Evolutionary conservation across 1,139 yeast species (phyloP).

Genomic region (Nadsonia starkeyi-henricii): DNA sequence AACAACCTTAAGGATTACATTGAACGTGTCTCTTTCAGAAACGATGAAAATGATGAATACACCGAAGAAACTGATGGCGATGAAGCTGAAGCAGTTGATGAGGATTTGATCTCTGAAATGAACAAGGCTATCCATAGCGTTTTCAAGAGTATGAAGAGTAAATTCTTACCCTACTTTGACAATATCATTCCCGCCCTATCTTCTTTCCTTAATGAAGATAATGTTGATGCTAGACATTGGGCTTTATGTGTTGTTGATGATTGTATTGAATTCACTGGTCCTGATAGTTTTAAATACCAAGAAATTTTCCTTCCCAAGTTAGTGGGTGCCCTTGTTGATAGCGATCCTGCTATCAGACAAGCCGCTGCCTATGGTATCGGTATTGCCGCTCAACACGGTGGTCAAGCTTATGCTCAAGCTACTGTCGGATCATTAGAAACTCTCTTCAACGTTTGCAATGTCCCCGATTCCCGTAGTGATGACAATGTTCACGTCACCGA

Average conservation of each 20-base stretch:
- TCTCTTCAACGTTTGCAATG: conserved; percentile 56
- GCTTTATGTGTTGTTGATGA: conserved; percentile 76
- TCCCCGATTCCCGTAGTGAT: conserved; percentile 77
- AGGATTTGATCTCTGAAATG: conserved; percentile 74
- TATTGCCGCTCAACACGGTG: conserved; percentile 40
- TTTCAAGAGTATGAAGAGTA: conserved; percentile 47
- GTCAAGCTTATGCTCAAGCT: conserved; percentile 47
- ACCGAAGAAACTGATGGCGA: conserved; percentile 57
- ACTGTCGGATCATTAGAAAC: conserved; percentile 59
- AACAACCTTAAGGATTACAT: conserved; percentile 53
- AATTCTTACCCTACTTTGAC: conserved; percentile 55
- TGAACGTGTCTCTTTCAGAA: conserved; percentile 59
- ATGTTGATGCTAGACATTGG: conserved; percentile 56
- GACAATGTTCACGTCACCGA: conserved; percentile 83
- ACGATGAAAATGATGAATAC: conserved; percentile 51
- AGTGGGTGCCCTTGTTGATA: conserved; percentile 45
- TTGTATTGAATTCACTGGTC: conserved; percentile 57
- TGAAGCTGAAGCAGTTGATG: conserved; percentile 81
- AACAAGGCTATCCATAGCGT: conserved; percentile 64
- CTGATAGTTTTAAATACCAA: conserved; percentile 47
- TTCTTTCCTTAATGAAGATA: conserved; percentile 33
- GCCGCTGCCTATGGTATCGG: conserved; percentile 82
- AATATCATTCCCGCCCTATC: conserved; percentile 22
- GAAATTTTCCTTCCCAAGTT: conserved; percentile 51
- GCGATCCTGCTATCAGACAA: conserved; percentile 67